These are phyloP conservation scores for Apiospora sp. DNA, from an alignment of 2,329 filamentous ascomycete genomes.

Conservation along the genomic window DNA sequence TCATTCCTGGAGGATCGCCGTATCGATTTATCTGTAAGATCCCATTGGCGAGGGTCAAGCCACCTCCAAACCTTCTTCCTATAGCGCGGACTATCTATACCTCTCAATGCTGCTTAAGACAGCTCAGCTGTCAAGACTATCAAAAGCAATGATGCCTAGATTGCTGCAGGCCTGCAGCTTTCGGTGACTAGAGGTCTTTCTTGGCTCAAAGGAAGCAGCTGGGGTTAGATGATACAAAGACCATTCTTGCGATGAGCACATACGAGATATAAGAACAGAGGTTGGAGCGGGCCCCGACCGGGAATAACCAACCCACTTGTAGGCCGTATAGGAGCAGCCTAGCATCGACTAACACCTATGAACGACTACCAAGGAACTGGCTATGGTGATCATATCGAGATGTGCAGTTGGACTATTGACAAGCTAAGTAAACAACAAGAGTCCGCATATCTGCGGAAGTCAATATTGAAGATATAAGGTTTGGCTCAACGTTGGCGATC, in stretches of 20 bases:
- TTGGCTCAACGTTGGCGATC: background rate
- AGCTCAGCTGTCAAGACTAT: background rate
- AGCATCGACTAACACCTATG: background rate
- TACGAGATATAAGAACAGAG: background rate
- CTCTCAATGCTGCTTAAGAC: too few relatives aligned
- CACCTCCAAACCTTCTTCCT: background rate
- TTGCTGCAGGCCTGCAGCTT: background rate
- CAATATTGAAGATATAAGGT: background rate
- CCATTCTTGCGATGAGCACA: background rate
- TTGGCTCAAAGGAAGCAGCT: background rate
- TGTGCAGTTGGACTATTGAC: background rate
- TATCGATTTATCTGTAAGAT: background rate
- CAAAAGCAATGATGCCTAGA: background rate
- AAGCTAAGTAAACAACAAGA: background rate
- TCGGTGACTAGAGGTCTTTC: background rate
- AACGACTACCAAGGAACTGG: background rate
- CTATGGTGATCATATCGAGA: background rate
- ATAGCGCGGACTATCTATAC: background rate
- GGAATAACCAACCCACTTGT: too few relatives aligned
- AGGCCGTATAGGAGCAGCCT: background rate
- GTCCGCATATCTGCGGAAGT: background rate
- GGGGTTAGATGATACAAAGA: background rate
- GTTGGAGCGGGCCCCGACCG: background rate
- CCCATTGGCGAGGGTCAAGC: background rate
- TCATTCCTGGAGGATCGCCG: background rate